Evolutionary conservation across 2,329 filamentous ascomycete genomes (phyloP).

Genomic region (Fusarium albidum): DNA sequence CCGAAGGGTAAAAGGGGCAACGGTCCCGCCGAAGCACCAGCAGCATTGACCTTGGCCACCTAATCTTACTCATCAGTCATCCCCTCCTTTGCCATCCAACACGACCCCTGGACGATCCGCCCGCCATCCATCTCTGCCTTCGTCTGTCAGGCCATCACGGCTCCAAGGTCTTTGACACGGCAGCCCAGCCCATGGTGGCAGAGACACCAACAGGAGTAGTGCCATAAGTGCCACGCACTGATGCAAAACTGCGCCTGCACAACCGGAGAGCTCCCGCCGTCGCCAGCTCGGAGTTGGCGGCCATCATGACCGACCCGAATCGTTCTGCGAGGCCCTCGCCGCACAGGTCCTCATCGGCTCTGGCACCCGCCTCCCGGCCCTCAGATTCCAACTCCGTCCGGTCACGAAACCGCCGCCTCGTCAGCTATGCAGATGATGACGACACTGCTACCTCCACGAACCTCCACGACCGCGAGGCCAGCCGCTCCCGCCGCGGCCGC

Average conservation of each 20-base stretch:
- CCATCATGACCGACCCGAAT: constrained; percentile 48
- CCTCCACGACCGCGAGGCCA: constrained; percentile 25
- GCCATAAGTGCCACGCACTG: constrained; percentile 39
- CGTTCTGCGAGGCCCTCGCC: constrained; percentile 43
- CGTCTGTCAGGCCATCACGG: constrained; percentile 29
- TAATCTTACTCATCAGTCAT: constrained; percentile 28
- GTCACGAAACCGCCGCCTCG: constrained; percentile 60
- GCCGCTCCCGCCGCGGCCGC: constrained; percentile 31
- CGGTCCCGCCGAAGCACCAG: constrained; percentile 1
- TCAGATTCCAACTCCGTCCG: constrained; percentile 52
- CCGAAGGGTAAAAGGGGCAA: not conserved
- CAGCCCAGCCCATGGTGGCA: constrained; percentile 25
- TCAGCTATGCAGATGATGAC: constrained; percentile 42
- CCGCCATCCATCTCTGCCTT: constrained; percentile 16
- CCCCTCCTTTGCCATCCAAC: constrained; percentile 20
- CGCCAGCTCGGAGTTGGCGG: constrained; percentile 41
- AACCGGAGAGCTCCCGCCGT: constrained; percentile 42
- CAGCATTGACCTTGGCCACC: constrained; percentile 17
- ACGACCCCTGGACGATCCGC: constrained; percentile 19
- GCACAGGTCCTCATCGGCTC: constrained; percentile 56
- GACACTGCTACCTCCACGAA: constrained; percentile 26
- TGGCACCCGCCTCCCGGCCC: constrained; percentile 52
- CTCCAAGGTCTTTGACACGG: constrained; percentile 26
- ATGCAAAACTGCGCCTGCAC: constrained; percentile 42
- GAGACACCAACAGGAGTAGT: constrained; percentile 20